These are phyloP conservation scores for Annulohypoxylon nitens DNA, from an alignment of 495 filamentous ascomycete genomes.

Conservation along the genomic window DNA sequence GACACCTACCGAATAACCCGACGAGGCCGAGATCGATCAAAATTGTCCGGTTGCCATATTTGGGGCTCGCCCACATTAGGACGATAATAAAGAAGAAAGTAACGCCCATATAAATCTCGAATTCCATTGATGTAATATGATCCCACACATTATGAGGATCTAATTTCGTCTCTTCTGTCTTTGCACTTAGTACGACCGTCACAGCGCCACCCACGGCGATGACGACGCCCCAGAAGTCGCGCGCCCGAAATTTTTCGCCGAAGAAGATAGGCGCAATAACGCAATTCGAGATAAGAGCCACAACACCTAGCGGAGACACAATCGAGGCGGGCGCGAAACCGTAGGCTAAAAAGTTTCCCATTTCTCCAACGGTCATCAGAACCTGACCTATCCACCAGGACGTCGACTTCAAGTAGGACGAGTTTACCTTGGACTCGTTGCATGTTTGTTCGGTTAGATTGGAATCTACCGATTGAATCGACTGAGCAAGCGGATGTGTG, in stretches of 20 bases:
- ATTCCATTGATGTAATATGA: constrained; percentile 89
- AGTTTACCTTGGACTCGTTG: constrained; percentile 54
- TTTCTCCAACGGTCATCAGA: constrained; percentile 92
- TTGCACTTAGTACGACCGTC: constrained; percentile 91
- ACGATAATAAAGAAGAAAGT: constrained; percentile 77
- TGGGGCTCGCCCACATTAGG: constrained; percentile 84
- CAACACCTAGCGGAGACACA: constrained; percentile 95
- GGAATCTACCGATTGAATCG: constrained; percentile 60
- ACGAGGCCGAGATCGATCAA: constrained; percentile 94
- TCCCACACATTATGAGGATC: constrained; percentile 91
- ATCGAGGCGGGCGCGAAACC: constrained; percentile 99
- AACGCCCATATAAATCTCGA: constrained; percentile 88
- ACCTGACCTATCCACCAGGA: constrained; percentile 97
- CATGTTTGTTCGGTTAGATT: constrained; percentile 53
- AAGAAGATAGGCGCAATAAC: constrained; percentile 93
- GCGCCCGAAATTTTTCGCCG: constrained; percentile 85
- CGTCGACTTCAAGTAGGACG: constrained; percentile 82
- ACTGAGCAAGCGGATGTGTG: constrained; percentile 62
- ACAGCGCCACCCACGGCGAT: constrained; percentile 90
- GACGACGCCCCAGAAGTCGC: constrained; percentile 90
- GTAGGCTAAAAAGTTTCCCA: constrained; percentile 96
- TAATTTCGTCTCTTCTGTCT: constrained; percentile 88
- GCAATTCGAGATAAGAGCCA: constrained; percentile 95
- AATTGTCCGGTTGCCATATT: constrained; percentile 85
- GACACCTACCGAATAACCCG: constrained; percentile 82